Percentiles rank a stretch among this genome's conserved stretches.
Evolutionary conservation across 768 basidiomycete genomes (phyloP).

Genomic region (Suillus fuscotomentosus): DNA sequence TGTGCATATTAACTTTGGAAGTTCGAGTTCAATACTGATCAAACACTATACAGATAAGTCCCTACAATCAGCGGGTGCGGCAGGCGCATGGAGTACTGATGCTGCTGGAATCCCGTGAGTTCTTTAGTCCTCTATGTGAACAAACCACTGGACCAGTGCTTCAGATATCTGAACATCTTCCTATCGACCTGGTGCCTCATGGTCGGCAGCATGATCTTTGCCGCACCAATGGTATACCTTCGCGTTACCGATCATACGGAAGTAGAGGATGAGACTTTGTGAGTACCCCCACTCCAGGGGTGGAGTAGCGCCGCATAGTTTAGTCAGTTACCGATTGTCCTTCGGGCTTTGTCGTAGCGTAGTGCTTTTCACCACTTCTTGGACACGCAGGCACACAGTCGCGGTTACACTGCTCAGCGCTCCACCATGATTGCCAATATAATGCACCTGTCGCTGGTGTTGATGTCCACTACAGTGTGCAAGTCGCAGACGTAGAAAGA

Average conservation of each 20-base stretch:
- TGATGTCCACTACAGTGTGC: background rate
- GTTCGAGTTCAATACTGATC: background rate
- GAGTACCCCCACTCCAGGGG: too few species aligned
- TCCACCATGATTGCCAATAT: too few species aligned
- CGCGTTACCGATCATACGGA: constrained; percentile 59
- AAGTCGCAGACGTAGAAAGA: background rate
- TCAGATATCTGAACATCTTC: constrained; percentile 62
- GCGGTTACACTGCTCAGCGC: too few species aligned
- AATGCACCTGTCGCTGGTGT: too few species aligned
- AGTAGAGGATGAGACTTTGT: constrained; percentile 46
- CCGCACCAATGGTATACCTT: constrained; percentile 65
- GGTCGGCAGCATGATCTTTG: constrained; percentile 56
- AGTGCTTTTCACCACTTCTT: too few species aligned
- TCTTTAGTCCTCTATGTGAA: background rate
- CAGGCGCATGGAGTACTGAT: constrained; percentile 66
- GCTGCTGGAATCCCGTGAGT: constrained; percentile 59
- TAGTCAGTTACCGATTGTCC: too few species aligned
- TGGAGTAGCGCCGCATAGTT: too few species aligned
- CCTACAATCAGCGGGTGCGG: constrained; percentile 69
- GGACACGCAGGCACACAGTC: too few species aligned
- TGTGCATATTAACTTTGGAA: constrained; percentile 45
- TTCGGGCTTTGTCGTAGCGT: too few species aligned
- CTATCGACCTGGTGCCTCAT: constrained; percentile 66
- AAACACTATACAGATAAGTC: constrained; percentile 50
- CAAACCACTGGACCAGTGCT: constrained; percentile 1